Evolutionary conservation across 1,139 yeast genomes (phyloP).

Genomic region (Ogataea hybrid): DNA sequence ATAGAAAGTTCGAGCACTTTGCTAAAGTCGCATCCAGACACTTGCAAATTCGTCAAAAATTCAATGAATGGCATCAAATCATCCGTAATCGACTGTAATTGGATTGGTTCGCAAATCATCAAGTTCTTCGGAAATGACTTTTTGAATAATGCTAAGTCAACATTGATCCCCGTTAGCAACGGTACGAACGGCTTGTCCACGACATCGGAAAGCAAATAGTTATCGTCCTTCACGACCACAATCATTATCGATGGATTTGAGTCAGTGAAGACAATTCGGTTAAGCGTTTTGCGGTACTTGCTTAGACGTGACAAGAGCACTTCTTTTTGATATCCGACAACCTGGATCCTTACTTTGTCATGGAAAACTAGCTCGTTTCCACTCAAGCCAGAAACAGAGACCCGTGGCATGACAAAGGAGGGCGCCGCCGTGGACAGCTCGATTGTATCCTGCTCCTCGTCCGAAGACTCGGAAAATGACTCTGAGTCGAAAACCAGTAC

Average conservation of each 20-base stretch:
- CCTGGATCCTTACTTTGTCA: slow-evolving; percentile 22
- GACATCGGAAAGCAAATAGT: no score
- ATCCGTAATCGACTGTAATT: slow-evolving; percentile 63
- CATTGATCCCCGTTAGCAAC: slow-evolving; percentile 17
- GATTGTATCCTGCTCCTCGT: slow-evolving; percentile 22
- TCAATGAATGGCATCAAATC: slow-evolving; percentile 42
- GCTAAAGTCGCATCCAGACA: slow-evolving; percentile 9
- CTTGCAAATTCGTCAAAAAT: slow-evolving; percentile 26
- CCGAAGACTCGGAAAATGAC: slow-evolving; percentile 17
- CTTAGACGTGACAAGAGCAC: slow-evolving; percentile 23
- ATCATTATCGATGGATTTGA: slow-evolving; percentile 12
- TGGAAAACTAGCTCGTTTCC: not conserved
- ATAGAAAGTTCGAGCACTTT: slow-evolving; percentile 11
- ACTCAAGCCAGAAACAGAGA: slow-evolving; percentile 24
- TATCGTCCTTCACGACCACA: slow-evolving; percentile 27
- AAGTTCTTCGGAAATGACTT: slow-evolving; percentile 14
- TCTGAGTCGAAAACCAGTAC: slow-evolving; percentile 26
- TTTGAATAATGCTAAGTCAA: slow-evolving; percentile 8
- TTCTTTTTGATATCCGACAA: slow-evolving; percentile 27
- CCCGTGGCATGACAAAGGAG: slow-evolving; percentile 35
- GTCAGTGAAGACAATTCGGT: slow-evolving; percentile 25
- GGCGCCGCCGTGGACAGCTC: slow-evolving; percentile 30
- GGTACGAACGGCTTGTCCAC: slow-evolving; percentile 32
- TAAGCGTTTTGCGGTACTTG: slow-evolving; percentile 28
- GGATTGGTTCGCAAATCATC: slow-evolving; percentile 36